Conservation (phyloP, 805 yeast species). For the Limtongia smithiae region DNA sequence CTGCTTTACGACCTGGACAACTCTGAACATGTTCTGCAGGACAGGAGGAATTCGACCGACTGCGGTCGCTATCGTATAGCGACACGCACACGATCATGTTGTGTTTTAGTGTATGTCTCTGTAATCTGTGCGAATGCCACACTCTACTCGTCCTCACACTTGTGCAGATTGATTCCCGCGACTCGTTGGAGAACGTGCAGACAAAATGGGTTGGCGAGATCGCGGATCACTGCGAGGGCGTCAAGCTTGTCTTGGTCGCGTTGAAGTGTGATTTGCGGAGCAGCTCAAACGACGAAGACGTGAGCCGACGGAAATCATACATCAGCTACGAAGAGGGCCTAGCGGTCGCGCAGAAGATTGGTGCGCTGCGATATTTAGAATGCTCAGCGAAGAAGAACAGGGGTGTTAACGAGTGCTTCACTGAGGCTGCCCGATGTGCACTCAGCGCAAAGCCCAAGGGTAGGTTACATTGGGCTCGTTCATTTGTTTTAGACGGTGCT, state of each 20-base stretch:
- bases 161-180: constrained; percentile 81
- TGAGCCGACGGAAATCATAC: constrained; percentile 44
- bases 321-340: constrained; percentile 92
- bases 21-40: constrained; percentile 1
- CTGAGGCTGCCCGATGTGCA: constrained; percentile 98
- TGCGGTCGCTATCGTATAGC: constrained; percentile 85
- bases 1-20: neutral
- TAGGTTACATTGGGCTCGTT: no score
- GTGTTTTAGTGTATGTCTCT: constrained; percentile 52
- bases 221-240: constrained; percentile 95
- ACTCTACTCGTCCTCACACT: neutral
- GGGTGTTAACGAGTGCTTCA: constrained; percentile 98
- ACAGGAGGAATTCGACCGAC: constrained; percentile 94
- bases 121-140: neutral
- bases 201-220: constrained; percentile 97
- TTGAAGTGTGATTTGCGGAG: constrained; percentile 84
- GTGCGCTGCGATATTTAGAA: constrained; percentile 91
- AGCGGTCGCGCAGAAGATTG: constrained; percentile 85
- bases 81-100: constrained; percentile 97
- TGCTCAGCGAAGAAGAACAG: constrained; percentile 95
- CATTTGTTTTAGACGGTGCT: neutral
- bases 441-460: constrained; percentile 84
- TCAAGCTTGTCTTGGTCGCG: constrained; percentile 87
- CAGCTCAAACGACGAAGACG: constrained; percentile 14
- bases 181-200: constrained; percentile 90